Percentiles rank a stretch among this genome's conserved stretches.
phyloP scores from a whole-genome alignment of 2,329 filamentous ascomycete genomes.

The Claviceps citrina region DNA sequence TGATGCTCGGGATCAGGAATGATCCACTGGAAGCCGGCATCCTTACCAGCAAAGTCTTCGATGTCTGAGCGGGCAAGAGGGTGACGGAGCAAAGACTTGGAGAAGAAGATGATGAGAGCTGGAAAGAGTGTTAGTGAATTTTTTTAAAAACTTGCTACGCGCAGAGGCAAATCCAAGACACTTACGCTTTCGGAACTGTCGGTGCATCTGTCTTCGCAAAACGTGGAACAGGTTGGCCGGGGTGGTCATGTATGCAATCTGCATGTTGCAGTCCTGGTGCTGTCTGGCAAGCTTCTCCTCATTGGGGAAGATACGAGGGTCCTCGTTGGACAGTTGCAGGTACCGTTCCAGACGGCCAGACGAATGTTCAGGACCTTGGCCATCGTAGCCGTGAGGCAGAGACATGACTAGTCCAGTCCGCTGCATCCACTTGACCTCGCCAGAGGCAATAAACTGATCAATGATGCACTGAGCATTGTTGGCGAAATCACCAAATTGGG shows the following conservation, averaged over 20 bases:
- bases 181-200: conserved; percentile 98
- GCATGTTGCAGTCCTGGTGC: conserved; percentile 99
- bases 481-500: conserved; percentile 98
- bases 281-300: conserved; percentile 84
- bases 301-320: conserved; percentile 81
- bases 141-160: background rate
- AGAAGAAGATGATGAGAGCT: conserved; percentile 97
- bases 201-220: conserved; percentile 91
- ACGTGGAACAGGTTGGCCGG: conserved; percentile 94
- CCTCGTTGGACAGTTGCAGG: conserved; percentile 92
- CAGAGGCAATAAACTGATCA: conserved; percentile 95
- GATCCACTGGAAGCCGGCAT: conserved; percentile 89
- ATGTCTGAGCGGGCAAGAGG: conserved; percentile 78
- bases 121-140: background rate
- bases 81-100: conserved; percentile 88
- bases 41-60: conserved; percentile 74
- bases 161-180: conserved; percentile 13
- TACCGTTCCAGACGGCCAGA: conserved; percentile 95
- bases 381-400: conserved; percentile 93
- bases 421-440: conserved; percentile 98
- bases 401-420: conserved; percentile 93
- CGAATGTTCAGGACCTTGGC: conserved; percentile 95
- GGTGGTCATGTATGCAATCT: conserved; percentile 93
- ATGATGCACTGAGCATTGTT: conserved; percentile 99
- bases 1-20: conserved; percentile 80